phyloP scores from a whole-genome alignment of 352 stramenopile genomes.

The Pythium monospermum region DNA sequence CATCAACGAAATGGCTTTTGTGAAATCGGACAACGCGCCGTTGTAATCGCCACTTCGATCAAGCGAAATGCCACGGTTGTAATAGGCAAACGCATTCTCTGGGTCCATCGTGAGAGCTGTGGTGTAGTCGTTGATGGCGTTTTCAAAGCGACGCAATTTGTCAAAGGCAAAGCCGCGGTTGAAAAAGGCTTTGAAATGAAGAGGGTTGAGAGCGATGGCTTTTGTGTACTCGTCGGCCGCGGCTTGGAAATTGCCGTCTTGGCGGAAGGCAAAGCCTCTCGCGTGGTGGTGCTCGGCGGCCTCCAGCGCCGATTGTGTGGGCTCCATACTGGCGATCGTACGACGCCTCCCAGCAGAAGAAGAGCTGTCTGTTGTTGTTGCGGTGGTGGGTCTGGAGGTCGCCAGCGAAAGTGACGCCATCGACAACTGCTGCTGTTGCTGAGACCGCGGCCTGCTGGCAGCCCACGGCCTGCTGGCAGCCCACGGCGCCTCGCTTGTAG shows the following conservation, averaged over 20 bases:
- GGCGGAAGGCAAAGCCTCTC: constrained; percentile 63
- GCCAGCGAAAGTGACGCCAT: not conserved
- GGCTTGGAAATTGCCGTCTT: constrained; percentile 76
- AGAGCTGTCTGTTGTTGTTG: no score
- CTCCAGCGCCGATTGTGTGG: constrained; percentile 8
- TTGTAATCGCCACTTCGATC: constrained; percentile 81
- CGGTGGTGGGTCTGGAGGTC: not conserved
- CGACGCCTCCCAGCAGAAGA: constrained; percentile 8
- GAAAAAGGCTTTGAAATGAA: constrained; percentile 87
- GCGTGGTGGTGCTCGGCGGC: constrained; percentile 54
- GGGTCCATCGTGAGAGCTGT: constrained; percentile 62
- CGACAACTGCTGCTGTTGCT: not conserved
- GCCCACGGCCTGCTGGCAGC: no score
- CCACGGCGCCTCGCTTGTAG: no score
- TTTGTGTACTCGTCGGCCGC: constrained; percentile 76
- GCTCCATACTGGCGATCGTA: constrained; percentile 28
- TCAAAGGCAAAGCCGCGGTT: constrained; percentile 86
- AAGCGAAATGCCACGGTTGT: constrained; percentile 83
- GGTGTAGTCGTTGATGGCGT: constrained; percentile 74
- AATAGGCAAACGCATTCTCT: constrained; percentile 69
- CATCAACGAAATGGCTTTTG: constrained; percentile 68
- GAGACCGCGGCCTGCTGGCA: not conserved
- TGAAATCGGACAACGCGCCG: constrained; percentile 81
- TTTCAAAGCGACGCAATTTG: constrained; percentile 73
- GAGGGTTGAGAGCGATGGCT: constrained; percentile 63